Base-by-base conservation (phyloP, 257 asterid species). In the Nicotiana benthamiana region DNA sequence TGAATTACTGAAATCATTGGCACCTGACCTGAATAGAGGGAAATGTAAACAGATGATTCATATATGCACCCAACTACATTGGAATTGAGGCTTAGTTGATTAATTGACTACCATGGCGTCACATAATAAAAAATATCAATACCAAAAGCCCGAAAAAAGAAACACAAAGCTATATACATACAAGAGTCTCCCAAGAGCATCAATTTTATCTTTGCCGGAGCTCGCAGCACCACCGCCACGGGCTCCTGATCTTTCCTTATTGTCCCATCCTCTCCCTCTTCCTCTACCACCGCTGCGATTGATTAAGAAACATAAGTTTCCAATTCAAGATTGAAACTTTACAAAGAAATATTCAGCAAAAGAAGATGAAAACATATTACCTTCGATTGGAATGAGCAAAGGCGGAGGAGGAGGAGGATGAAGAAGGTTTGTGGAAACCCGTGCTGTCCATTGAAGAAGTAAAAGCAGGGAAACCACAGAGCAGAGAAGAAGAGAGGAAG, bases 151-250 rank as follows among this genome's bases (percentile, higher is more conserved):
- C 7, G 22, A 3, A 70, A 22, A 15, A 6, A 22, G 77, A 36
- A 68, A 43, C 9, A 59, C 2, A 43, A 0, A 18, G 16, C 32
- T 15, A 60, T 75, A 75, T 36, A 54, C 97, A 80, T 88, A 94
- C 98, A 94, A 52, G 77, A 92, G 84, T 84, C 98, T 85, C 75
- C 98, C 97, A 81, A 94, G 93, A 65, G 96, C 91, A 84, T 92
- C 94, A 79, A 94, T 88, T 68, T 91, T 90, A 80, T 94, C 93
- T 75, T 83, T 87, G 32, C 90, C 93, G 22, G 86, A 63, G 63
- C 89, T 81, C 17, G 86, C 51, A 54, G 83, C 88, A 18, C 82
- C 83, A 13, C 86, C 61, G 16, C 86, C 85, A 20, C 88, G 84
- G 53, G 89, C 91, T 82, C 86, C 86, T 9, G 87, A 80, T 81